Evolutionary conservation across 2,329 filamentous ascomycete genomes (phyloP).

Genomic region (Scedosporium dehoogii): DNA sequence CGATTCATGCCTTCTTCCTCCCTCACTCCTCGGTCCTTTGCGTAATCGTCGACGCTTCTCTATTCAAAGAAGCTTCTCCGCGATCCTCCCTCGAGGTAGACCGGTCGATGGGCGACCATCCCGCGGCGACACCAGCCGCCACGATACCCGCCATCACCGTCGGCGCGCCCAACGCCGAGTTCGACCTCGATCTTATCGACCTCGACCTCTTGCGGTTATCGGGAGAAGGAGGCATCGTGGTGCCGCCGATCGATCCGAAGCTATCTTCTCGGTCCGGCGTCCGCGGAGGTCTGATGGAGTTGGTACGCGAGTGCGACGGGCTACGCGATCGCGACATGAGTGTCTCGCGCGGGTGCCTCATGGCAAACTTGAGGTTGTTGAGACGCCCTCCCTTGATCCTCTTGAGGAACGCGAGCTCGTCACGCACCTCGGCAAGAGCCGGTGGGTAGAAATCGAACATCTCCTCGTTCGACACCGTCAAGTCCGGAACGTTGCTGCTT

Average conservation of each 20-base stretch:
- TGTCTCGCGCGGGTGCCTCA: conserved; percentile 64
- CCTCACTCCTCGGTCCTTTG: neutral
- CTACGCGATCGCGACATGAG: conserved; percentile 53
- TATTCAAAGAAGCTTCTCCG: neutral
- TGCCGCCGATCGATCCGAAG: conserved; percentile 33
- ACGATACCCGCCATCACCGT: conserved; percentile 79
- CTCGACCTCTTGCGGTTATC: conserved; percentile 56
- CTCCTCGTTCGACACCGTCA: conserved; percentile 58
- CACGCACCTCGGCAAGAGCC: conserved; percentile 62
- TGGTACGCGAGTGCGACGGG: conserved; percentile 54
- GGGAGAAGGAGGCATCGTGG: conserved; percentile 39
- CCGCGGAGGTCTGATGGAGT: conserved; percentile 48
- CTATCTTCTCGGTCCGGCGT: conserved; percentile 54
- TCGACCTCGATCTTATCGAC: conserved; percentile 55
- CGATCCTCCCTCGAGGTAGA: neutral
- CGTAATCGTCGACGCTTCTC: neutral
- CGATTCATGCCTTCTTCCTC: neutral
- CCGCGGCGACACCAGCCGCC: conserved; percentile 64
- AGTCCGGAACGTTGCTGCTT: conserved; percentile 34
- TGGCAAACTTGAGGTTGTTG: conserved; percentile 70
- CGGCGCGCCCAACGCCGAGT: conserved; percentile 64
- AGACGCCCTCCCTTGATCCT: conserved; percentile 72
- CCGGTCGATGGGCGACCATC: conserved; percentile 63
- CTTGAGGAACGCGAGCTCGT: conserved; percentile 73
- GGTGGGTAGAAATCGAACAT: conserved; percentile 59